Evolutionary conservation across 768 basidiomycete species (phyloP).

Genomic region (Mycena metata): DNA sequence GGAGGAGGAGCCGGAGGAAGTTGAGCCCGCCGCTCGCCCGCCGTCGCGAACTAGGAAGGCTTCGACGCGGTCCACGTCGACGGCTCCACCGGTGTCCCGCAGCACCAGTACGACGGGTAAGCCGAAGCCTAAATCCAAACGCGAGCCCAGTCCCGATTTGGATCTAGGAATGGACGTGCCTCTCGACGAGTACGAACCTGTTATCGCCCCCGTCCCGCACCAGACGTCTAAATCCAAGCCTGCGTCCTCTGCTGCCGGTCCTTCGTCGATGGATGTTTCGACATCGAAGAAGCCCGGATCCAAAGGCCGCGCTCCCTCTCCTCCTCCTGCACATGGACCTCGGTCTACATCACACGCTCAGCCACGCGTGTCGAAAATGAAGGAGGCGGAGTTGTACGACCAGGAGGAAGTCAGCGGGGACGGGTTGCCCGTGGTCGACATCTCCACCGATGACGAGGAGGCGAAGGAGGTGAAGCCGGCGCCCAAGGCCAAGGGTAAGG

Average conservation of each 20-base stretch:
- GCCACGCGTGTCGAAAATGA: slow-evolving; percentile 6
- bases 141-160: slow-evolving; percentile 22
- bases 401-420: slow-evolving; percentile 23
- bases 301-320: neutral
- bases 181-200: slow-evolving; percentile 13
- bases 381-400: neutral
- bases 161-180: slow-evolving; percentile 3
- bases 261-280: slow-evolving; percentile 9
- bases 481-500: slow-evolving; percentile 32
- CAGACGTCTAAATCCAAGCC: slow-evolving; percentile 22
- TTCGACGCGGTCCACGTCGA: slow-evolving; percentile 24
- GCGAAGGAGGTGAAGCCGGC: slow-evolving; percentile 39
- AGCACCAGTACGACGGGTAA: slow-evolving; percentile 30
- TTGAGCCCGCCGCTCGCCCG: slow-evolving; percentile 17
- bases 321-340: slow-evolving; percentile 19
- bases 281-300: slow-evolving; percentile 19
- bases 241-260: slow-evolving; percentile 14
- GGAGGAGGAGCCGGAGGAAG: slow-evolving; percentile 26
- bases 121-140: slow-evolving; percentile 25
- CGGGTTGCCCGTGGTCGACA: slow-evolving; percentile 55
- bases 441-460: slow-evolving; percentile 57
- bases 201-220: neutral
- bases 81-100: slow-evolving; percentile 23
- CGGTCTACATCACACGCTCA: slow-evolving; percentile 22
- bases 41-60: slow-evolving; percentile 24